Percentiles rank a stretch among this genome's conserved stretches.
Conservation (phyloP, 78 protist species). For the Parvularia atlantis region DNA sequence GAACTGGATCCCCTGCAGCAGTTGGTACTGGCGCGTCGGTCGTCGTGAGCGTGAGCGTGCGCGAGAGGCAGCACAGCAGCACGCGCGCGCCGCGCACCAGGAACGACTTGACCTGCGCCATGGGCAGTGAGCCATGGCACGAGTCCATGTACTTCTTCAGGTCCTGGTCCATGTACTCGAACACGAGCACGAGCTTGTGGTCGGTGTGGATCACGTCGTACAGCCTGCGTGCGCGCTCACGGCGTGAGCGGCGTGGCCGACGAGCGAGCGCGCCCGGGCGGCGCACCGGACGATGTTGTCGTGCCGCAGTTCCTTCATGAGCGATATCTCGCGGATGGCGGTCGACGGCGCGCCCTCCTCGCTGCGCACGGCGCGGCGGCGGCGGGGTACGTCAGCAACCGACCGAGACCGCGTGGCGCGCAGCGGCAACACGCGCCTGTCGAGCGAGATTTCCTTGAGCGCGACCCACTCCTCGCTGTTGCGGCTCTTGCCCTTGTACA, state of each 20-base stretch:
- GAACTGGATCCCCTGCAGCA: conserved; percentile 74
- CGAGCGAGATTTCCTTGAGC: conserved; percentile 71
- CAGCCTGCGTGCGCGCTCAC: too few relatives aligned
- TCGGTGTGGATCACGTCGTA: too few relatives aligned
- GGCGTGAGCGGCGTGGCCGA: too few relatives aligned
- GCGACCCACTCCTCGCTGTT: conserved; percentile 48
- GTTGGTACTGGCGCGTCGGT: conserved; percentile 32
- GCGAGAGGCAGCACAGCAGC: too few relatives aligned
- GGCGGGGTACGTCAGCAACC: too few relatives aligned
- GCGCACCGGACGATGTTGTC: conserved; percentile 57
- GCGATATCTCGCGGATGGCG: conserved; percentile 74
- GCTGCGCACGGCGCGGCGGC: too few relatives aligned
- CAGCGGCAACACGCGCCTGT: too few relatives aligned
- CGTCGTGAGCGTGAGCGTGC: neutral
- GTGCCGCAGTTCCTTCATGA: conserved; percentile 74
- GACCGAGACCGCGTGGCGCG: too few relatives aligned
- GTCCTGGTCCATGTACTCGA: conserved; percentile 94
- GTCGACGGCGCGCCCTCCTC: conserved; percentile 85
- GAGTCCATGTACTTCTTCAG: conserved; percentile 63
- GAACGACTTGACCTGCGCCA: neutral
- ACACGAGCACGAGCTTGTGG: conserved; percentile 82
- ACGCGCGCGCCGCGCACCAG: neutral
- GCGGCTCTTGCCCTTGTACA: conserved; percentile 56
- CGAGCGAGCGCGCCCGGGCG: too few relatives aligned
- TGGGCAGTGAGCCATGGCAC: neutral